phyloP scores from a whole-genome alignment of 331 rosid species.

The Pyracantha coccinea region DNA sequence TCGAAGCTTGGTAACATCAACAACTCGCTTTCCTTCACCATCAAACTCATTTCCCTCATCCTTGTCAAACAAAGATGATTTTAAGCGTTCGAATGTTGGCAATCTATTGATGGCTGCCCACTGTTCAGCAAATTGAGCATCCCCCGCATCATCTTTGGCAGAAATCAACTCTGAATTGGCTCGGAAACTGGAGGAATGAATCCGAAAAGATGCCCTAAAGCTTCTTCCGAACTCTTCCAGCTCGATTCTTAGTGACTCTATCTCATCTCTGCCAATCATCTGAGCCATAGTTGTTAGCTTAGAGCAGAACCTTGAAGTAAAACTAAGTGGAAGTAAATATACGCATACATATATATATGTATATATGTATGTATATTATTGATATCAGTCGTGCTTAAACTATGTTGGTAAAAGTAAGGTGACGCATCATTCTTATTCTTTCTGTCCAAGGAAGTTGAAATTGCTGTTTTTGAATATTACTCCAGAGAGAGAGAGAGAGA shows the following conservation, averaged over 20 bases:
- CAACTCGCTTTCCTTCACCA: slow-evolving; percentile 36
- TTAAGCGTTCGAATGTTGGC: slow-evolving; percentile 49
- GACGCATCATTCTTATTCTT: neutral
- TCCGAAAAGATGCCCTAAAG: slow-evolving; percentile 44
- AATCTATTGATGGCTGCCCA: slow-evolving; percentile 57
- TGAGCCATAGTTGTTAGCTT: slow-evolving; percentile 42
- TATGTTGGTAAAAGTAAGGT: neutral
- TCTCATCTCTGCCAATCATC: slow-evolving; percentile 38
- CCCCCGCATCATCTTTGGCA: slow-evolving; percentile 16
- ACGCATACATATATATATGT: too few relatives aligned
- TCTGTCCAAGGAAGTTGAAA: neutral
- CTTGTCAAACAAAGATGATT: slow-evolving; percentile 41
- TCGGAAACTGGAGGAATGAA: slow-evolving; percentile 40
- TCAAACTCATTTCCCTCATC: slow-evolving; percentile 8
- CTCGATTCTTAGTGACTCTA: slow-evolving; percentile 50
- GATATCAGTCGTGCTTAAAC: neutral
- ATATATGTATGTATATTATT: neutral
- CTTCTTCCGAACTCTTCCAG: slow-evolving; percentile 56
- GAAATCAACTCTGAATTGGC: slow-evolving; percentile 18
- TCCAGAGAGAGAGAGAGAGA: too few relatives aligned
- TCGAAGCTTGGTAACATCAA: slow-evolving; percentile 74
- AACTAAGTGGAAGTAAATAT: neutral
- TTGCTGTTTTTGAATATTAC: neutral
- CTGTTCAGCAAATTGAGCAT: slow-evolving; percentile 15
- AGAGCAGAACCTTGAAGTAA: neutral